Conservation (phyloP, 306 rosid genomes). For the Betula pendula region DNA sequence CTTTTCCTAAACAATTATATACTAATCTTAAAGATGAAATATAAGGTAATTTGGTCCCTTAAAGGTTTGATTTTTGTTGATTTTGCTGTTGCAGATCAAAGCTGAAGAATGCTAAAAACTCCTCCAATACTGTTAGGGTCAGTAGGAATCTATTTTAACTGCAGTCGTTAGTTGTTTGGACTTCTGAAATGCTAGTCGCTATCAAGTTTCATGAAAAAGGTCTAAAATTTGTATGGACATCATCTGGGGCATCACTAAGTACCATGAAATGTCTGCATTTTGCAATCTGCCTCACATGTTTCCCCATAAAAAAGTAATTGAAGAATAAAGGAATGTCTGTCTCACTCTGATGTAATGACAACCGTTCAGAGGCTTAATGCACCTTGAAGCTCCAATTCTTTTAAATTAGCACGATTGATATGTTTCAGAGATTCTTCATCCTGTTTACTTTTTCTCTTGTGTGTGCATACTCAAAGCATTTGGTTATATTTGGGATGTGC, state of each 20-base stretch:
- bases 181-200: background rate
- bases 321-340: background rate
- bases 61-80: no score
- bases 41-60: no score
- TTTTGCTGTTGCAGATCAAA: no score
- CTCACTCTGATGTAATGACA: background rate
- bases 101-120: no score
- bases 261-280: background rate
- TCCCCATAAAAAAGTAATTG: background rate
- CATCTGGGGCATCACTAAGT: background rate
- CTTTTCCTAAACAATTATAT: background rate
- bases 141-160: background rate
- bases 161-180: background rate
- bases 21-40: background rate
- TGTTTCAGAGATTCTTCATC: background rate
- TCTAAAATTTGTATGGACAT: background rate
- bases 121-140: background rate
- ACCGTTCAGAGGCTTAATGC: background rate
- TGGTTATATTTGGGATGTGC: background rate
- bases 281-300: background rate
- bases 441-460: background rate
- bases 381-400: slow-evolving; percentile 1
- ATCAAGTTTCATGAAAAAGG: background rate
- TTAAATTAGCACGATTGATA: background rate
- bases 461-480: background rate